Base-by-base conservation (phyloP, 1,284 basidiomycete species). In the Trichosporon inkin region DNA sequence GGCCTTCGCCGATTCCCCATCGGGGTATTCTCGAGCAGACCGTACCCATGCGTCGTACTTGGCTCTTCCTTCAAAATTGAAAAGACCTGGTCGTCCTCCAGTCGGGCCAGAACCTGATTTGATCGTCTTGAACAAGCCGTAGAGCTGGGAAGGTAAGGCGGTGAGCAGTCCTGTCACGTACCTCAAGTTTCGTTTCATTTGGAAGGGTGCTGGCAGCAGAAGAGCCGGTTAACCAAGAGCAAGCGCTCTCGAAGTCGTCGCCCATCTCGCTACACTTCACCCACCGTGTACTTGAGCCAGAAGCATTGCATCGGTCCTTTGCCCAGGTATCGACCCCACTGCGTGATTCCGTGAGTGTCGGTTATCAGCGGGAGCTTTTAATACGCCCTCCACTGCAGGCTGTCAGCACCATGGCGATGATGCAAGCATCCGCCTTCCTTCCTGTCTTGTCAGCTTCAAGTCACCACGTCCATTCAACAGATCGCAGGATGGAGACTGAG, bases 21-120 rank as follows among this genome's bases (percentile, higher is more conserved):
- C 57, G 2, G 57, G 72, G 64, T 86, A 88, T 19, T 76, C 80
- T 63, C 81, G 81, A 4, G 82, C 83, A n/a, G 81, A 74, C 6
- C 79, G 70, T 34, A 74, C 81, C 90, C 91, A 94, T 1, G 90
- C 88, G 71, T 93, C 90, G 87, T 89, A 90, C 75, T 94, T 94
- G 2, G 90, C 90, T 34, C 89, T 81, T 2, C 86, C 87, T 2
- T 87, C 82, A 71, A 88, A 83, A 64, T 90, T 89, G 69, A 93
- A 90, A 32, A 94, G 81, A 6, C 88, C 89, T 1, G 92, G 92
- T 2, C 88, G 83, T 3, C 85, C 71, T 7, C 19, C 89, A 85
- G n/a, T 65, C 70, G 75, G 74, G 28, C 65, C 67, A 1, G 57
- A 36, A 0, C 41, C 56, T 0, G 68, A 81, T 7, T 85, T 89